Conservation (phyloP, 108 stramenopile species). For the Skeletonema menzelii region DNA sequence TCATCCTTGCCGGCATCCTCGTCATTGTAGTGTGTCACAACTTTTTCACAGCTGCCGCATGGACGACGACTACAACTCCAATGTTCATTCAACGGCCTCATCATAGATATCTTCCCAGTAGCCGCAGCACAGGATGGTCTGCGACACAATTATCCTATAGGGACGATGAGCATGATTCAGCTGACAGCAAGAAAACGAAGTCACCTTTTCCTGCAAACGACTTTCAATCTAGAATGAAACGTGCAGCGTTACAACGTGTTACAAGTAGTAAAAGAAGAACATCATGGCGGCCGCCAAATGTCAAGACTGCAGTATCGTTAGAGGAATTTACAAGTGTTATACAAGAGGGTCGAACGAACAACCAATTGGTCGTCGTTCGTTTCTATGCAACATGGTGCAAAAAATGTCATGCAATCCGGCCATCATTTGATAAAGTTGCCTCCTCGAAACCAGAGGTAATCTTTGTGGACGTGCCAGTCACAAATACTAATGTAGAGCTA, state of each 20-base stretch:
- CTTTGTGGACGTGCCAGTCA: slow-evolving; percentile 75
- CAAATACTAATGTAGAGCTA: slow-evolving; percentile 59
- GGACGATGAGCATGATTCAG: slow-evolving; percentile 7
- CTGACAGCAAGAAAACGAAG: not conserved
- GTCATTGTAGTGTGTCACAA: not conserved
- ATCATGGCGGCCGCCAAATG: slow-evolving; percentile 45
- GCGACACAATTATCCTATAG: slow-evolving; percentile 21
- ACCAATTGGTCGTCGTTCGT: slow-evolving; percentile 59
- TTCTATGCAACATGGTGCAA: slow-evolving; percentile 77
- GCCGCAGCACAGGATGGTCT: not conserved
- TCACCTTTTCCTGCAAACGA: slow-evolving; percentile 6
- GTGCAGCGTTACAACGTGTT: slow-evolving; percentile 1
- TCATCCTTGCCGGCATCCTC: not conserved
- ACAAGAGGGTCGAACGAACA: slow-evolving; percentile 45
- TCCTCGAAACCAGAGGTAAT: slow-evolving; percentile 42
- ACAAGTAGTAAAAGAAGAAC: not conserved
- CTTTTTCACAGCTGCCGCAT: not conserved
- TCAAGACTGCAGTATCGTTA: slow-evolving; percentile 46
- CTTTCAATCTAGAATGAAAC: slow-evolving; percentile 37
- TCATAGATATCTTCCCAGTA: not conserved
- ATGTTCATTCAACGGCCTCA: not conserved
- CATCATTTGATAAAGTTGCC: slow-evolving; percentile 54
- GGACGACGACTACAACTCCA: not conserved
- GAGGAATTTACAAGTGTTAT: slow-evolving; percentile 63
- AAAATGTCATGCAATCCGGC: slow-evolving; percentile 64